Conservation (phyloP, 83 land plant species). For the Isoetes engelmannii region DNA sequence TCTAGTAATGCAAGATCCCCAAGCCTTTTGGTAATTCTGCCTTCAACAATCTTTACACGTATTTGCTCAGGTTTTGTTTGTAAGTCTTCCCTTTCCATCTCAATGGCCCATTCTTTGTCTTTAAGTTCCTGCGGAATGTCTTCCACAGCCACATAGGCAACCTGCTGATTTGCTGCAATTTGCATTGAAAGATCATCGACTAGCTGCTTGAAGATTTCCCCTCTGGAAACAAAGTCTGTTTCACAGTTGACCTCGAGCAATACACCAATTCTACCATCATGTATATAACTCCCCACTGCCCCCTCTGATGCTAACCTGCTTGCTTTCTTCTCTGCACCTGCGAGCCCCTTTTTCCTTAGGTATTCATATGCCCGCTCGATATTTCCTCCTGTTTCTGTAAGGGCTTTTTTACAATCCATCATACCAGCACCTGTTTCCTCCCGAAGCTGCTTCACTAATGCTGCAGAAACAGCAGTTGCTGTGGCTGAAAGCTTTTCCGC, state of each 20-base stretch:
- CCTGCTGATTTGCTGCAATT: constrained; percentile 90
- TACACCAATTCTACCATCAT: constrained; percentile 82
- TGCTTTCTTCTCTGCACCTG: constrained; percentile 92
- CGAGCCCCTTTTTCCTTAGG: constrained; percentile 87
- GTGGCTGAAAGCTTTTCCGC: constrained; percentile 10
- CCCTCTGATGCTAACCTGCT: constrained; percentile 88
- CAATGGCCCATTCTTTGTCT: constrained; percentile 76
- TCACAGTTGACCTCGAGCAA: constrained; percentile 92
- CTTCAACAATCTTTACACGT: constrained; percentile 83
- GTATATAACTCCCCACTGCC: constrained; percentile 87
- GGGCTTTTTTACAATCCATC: constrained; percentile 99
- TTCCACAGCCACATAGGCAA: constrained; percentile 56
- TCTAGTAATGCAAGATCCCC: constrained; percentile 83
- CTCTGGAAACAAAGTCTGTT: constrained; percentile 98
- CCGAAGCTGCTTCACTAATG: constrained; percentile 78
- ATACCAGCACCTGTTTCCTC: constrained; percentile 99
- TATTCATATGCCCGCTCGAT: constrained; percentile 72
- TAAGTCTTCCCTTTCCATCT: constrained; percentile 90
- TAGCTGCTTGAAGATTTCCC: constrained; percentile 79
- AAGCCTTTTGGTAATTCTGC: constrained; percentile 75
- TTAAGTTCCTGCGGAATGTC: constrained; percentile 79
- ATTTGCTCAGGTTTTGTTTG: constrained; percentile 80
- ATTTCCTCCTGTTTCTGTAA: constrained; percentile 68
- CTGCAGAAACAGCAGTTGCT: background rate
- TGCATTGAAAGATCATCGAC: constrained; percentile 98